Conservation (phyloP, 805 yeast genomes). For the Clavispora santaluciae region DNA sequence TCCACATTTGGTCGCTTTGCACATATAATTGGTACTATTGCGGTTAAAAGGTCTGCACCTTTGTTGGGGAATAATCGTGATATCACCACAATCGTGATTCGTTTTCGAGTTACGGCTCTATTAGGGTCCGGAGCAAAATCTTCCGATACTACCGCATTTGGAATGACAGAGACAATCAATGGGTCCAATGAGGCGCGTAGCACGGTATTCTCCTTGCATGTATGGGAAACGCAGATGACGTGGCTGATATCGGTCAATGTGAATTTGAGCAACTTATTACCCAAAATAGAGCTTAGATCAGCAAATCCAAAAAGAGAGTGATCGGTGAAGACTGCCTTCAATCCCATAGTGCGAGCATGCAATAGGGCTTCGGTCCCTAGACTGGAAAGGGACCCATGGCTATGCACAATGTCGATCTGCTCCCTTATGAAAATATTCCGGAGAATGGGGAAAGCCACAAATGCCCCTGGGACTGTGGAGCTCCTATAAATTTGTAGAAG, state of each 20-base stretch:
- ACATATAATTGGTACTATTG: conserved; percentile 82
- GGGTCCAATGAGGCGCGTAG: conserved; percentile 83
- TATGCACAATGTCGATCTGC: conserved; percentile 82
- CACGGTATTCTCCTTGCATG: conserved; percentile 94
- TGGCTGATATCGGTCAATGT: conserved; percentile 84
- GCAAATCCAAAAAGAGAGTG: conserved; percentile 95
- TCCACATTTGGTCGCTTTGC: conserved; percentile 54
- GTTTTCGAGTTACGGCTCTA: conserved; percentile 1
- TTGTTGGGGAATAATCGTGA: conserved; percentile 92
- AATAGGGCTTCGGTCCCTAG: conserved; percentile 85
- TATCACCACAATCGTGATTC: conserved; percentile 81
- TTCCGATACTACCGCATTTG: conserved; percentile 86
- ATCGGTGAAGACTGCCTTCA: conserved; percentile 88
- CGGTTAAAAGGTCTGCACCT: conserved; percentile 86
- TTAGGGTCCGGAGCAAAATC: conserved; percentile 63
- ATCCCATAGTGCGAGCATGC: conserved; percentile 92
- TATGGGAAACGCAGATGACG: conserved; percentile 93
- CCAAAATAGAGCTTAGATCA: conserved; percentile 74
- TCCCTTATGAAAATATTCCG: conserved; percentile 85
- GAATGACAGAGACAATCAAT: conserved; percentile 76
- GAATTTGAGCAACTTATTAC: conserved; percentile 81
- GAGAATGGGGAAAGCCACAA: conserved; percentile 78
- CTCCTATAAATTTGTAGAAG: conserved; percentile 74
- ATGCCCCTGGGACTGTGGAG: conserved; percentile 84
- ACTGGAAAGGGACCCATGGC: conserved; percentile 87